Conservation (phyloP, 2,329 filamentous ascomycete genomes). For the Onygenales sp. region DNA sequence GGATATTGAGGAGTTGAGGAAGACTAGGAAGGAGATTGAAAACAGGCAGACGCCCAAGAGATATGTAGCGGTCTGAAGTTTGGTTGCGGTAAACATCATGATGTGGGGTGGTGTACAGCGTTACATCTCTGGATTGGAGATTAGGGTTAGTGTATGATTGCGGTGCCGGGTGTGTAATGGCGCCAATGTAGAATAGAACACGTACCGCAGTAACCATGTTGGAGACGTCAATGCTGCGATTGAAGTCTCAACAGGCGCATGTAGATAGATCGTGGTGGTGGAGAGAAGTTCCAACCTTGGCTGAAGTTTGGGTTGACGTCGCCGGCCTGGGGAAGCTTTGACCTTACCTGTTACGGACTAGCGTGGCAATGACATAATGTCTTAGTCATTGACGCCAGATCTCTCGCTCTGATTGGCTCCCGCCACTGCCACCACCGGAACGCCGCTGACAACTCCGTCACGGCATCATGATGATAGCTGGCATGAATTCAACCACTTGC, state of each 20-base stretch:
- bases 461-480: conserved; percentile 1
- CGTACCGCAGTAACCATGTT: neutral
- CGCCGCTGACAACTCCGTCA: neutral
- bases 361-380: neutral
- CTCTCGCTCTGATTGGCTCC: neutral
- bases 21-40: conserved; percentile 57
- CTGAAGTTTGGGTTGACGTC: neutral
- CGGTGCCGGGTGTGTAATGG: too few species aligned
- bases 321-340: neutral
- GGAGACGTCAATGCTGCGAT: neutral
- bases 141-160: neutral
- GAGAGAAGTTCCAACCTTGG: neutral
- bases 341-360: neutral
- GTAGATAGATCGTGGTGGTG: neutral
- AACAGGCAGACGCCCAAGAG: conserved; percentile 54
- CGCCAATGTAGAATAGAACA: neutral
- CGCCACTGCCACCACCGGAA: neutral
- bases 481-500: neutral
- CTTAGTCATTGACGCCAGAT: neutral
- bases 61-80: conserved; percentile 49
- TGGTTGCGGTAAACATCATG: conserved; percentile 46
- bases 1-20: conserved; percentile 54
- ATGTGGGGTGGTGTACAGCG: neutral
- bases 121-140: neutral
- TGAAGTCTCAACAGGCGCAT: neutral